Evolutionary conservation across 1,284 basidiomycete species (phyloP).

Genomic region (Clitocybe nebularis): DNA sequence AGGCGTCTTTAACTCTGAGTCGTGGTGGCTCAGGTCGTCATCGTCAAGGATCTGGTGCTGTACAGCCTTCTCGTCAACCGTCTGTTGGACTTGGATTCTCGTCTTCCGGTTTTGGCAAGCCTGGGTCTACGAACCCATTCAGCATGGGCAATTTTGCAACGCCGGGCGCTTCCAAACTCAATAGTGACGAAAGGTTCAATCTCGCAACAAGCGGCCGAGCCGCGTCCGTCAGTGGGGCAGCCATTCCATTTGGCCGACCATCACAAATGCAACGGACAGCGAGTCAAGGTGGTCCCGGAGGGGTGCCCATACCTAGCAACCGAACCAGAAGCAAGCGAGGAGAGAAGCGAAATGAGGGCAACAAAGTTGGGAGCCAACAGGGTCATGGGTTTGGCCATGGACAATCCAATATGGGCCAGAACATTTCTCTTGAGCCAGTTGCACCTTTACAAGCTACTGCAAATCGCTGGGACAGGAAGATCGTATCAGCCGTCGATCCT

Average conservation of each 20-base stretch:
- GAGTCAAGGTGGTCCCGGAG: conserved; percentile 68
- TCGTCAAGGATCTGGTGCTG: conserved; percentile 36
- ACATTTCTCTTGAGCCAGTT: conserved; percentile 48
- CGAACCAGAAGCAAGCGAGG: conserved; percentile 75
- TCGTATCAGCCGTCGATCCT: conserved; percentile 38
- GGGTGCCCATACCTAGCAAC: conserved; percentile 46
- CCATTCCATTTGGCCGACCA: conserved; percentile 47
- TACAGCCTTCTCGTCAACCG: conserved; percentile 40
- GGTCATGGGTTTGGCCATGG: conserved; percentile 26
- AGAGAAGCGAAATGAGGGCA: conserved; percentile 49
- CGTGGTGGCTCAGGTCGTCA: conserved; percentile 63
- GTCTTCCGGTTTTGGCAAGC: conserved; percentile 41
- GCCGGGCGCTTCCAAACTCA: conserved; percentile 48
- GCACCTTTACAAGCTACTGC: conserved; percentile 74
- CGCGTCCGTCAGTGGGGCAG: conserved; percentile 42
- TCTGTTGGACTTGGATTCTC: conserved; percentile 54
- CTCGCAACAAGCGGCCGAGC: conserved; percentile 40
- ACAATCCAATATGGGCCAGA: conserved; percentile 8
- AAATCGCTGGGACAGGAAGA: conserved; percentile 76
- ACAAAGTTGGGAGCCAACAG: conserved; percentile 34
- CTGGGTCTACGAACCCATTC: conserved; percentile 39
- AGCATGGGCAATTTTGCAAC: conserved; percentile 76
- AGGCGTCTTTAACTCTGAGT: conserved; percentile 43
- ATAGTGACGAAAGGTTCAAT: conserved; percentile 73
- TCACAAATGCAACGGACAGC: conserved; percentile 68